Evolutionary conservation across 2,329 filamentous ascomycete genomes (phyloP).

Genomic region (Didymella keratinophila): DNA sequence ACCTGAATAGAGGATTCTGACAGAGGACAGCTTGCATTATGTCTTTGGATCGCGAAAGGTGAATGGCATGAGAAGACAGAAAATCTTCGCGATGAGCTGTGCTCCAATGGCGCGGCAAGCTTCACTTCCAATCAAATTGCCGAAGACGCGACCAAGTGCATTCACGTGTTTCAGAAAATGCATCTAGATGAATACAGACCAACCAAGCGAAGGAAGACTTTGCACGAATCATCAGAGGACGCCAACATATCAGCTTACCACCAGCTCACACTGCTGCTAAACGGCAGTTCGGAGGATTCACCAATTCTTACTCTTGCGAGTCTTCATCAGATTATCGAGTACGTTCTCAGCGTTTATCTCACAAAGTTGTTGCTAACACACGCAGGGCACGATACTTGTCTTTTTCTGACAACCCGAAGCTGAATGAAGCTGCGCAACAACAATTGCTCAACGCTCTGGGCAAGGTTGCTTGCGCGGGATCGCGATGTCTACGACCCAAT

Average conservation of each 20-base stretch:
- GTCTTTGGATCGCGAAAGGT: conserved; percentile 43
- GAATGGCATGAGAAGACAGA: conserved; percentile 37
- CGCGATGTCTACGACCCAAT: conserved; percentile 29
- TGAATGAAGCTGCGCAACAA: conserved; percentile 30
- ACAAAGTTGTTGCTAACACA: conserved; percentile 20
- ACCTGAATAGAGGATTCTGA: conserved; percentile 14
- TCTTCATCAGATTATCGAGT: conserved; percentile 40
- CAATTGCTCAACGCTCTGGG: conserved; percentile 40
- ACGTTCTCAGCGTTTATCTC: conserved; percentile 12
- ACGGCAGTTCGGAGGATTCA: conserved; percentile 34
- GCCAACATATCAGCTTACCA: conserved; percentile 27
- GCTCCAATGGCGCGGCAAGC: conserved; percentile 23
- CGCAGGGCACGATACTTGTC: conserved; percentile 36
- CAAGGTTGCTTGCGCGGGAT: conserved; percentile 47
- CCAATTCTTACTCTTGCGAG: conserved; percentile 32
- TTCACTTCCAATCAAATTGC: conserved; percentile 39
- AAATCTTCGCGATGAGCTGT: conserved; percentile 34
- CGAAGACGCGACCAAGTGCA: conserved; percentile 23
- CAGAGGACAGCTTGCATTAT: conserved; percentile 40
- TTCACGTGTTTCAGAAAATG: conserved; percentile 12
- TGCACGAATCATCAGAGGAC: conserved; percentile 25
- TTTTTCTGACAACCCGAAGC: conserved; percentile 24
- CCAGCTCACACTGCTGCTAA: conserved; percentile 32
- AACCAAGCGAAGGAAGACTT: conserved; percentile 40
- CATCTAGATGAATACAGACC: conserved; percentile 34